A percentile compares a stretch with the other conserved stretches of the same genome.
Evolutionary conservation across 2,329 filamentous ascomycete genomes (phyloP).

Genomic region (Fusarium abutilonis): DNA sequence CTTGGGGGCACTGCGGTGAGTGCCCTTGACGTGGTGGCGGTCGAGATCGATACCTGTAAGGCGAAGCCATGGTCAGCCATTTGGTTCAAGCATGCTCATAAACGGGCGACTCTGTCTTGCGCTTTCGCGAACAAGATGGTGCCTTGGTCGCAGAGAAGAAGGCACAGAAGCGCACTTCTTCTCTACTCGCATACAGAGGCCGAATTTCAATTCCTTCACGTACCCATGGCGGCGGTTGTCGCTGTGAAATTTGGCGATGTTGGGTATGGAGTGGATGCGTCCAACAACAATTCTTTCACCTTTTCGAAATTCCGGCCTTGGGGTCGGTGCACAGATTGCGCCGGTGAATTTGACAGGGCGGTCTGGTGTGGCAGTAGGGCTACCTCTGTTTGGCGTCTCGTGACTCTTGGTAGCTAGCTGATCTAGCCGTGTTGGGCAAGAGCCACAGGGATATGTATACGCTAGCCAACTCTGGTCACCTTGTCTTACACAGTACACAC

Average conservation of each 20-base stretch:
- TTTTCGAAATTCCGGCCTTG: conserved; percentile 47
- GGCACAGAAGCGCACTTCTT: conserved; percentile 25
- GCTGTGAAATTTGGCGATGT: conserved; percentile 54
- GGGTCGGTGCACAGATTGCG: conserved; percentile 14
- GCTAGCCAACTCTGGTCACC: conserved; percentile 11
- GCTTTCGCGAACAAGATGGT: conserved; percentile 45
- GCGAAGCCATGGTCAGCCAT: conserved; percentile 68
- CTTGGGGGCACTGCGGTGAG: conserved; percentile 94
- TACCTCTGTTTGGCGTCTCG: background rate
- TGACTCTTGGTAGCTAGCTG: background rate
- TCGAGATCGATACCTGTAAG: conserved; percentile 76
- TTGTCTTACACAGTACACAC: background rate
- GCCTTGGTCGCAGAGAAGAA: conserved; percentile 45
- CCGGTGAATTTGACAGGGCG: conserved; percentile 46
- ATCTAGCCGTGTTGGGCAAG: background rate
- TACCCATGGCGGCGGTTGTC: conserved; percentile 69
- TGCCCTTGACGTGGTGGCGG: conserved; percentile 73
- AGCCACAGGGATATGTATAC: too few species aligned
- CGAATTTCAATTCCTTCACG: conserved; percentile 57
- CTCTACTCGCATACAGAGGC: conserved; percentile 64
- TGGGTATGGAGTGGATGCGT: conserved; percentile 46
- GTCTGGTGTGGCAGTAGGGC: conserved; percentile 59
- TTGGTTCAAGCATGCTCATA: conserved; percentile 71
- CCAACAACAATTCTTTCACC: conserved; percentile 37
- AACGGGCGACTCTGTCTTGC: conserved; percentile 45